Evolutionary conservation across 164 flowering plant genomes (phyloP), one percentile per base, ranked within the genome.

Genomic region (Vitis riparia): DNA sequence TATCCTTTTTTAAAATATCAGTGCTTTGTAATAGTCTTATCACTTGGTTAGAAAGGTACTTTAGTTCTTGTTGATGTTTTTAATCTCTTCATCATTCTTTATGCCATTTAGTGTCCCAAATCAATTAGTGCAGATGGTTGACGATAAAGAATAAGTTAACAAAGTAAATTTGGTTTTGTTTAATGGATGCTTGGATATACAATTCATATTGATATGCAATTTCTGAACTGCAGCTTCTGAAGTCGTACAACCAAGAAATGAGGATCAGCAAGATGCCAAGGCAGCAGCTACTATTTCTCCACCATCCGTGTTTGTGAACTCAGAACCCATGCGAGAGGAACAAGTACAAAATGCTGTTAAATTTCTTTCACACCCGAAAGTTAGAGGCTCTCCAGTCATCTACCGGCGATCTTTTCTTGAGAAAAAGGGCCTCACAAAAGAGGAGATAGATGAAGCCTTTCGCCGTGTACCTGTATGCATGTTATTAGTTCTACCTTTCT

Each of bases 371-470:
- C 99, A 96, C 76, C 97, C 98, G 48, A 91, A 80, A 80, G 99
- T 96, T 60, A 82, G 70, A 77, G 97, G 95, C 57, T 96, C 99
- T 57, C 99, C 99, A 9, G 91, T 96, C 68, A 80, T 96, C 12
- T 84, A 91, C 69, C 81, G 99, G 69, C 81, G 97, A 13, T 93
- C 98, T 16, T 96, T 96, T 80, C 97, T 96, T 69, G 99, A 96
- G 83, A 91, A 79, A 86, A 96, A 96, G 78, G 99, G 99, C 73
- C 91, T 96, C 50, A 87, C 99, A 7, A 89, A 86, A 77, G 97
- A 93, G 76, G 99, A 96, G 83, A 96, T 96, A 44, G 98, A 93
- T 85, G 99, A 96, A 82, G 97, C 99, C 57, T 96, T 96, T 75
- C 89, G 91, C 11, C 91, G 90, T 66, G 99, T 92, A 50, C 99